A percentile compares a stretch with the other conserved stretches of the same genome.
phyloP scores from a whole-genome alignment of 176 grass and related monocot species.

The Hyparrhenia diplandra region DNA sequence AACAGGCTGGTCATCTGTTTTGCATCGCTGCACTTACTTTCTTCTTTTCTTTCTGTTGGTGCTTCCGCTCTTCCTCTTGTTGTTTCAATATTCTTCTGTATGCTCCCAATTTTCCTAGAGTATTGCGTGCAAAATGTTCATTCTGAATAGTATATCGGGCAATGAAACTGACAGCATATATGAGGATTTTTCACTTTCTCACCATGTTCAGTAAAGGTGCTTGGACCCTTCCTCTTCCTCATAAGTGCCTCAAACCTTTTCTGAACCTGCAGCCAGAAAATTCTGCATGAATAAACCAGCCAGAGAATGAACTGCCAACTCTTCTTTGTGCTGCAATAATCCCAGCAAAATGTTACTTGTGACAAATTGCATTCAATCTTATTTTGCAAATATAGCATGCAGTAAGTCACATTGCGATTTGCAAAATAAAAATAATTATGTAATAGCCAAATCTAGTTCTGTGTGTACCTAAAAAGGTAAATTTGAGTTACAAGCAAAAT shows the following conservation, averaged over 20 bases:
- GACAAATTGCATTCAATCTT: too few species aligned
- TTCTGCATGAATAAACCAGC: not conserved
- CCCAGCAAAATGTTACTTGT: too few species aligned
- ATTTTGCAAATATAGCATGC: too few species aligned
- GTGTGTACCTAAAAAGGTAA: too few species aligned
- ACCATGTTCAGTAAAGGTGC: constrained; percentile 86
- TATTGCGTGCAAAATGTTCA: not conserved
- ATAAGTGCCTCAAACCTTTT: constrained; percentile 72
- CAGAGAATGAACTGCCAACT: too few species aligned
- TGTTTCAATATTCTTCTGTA: constrained; percentile 78
- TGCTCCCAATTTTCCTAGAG: not conserved
- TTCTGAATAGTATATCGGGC: not conserved
- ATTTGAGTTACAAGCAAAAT: too few species aligned
- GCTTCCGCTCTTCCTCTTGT: constrained; percentile 67
- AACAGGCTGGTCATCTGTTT: not conserved
- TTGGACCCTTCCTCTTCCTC: constrained; percentile 74
- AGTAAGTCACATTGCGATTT: too few species aligned
- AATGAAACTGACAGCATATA: not conserved
- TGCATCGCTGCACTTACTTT: constrained; percentile 21
- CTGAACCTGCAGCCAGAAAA: constrained; percentile 59
- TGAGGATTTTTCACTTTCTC: constrained; percentile 10
- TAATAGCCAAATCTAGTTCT: too few species aligned
- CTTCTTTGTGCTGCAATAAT: too few species aligned
- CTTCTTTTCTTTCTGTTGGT: constrained; percentile 5
- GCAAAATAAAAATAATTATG: too few species aligned